Evolutionary conservation across 2,329 filamentous ascomycete genomes (phyloP).

Genomic region (Xylaria sp.): DNA sequence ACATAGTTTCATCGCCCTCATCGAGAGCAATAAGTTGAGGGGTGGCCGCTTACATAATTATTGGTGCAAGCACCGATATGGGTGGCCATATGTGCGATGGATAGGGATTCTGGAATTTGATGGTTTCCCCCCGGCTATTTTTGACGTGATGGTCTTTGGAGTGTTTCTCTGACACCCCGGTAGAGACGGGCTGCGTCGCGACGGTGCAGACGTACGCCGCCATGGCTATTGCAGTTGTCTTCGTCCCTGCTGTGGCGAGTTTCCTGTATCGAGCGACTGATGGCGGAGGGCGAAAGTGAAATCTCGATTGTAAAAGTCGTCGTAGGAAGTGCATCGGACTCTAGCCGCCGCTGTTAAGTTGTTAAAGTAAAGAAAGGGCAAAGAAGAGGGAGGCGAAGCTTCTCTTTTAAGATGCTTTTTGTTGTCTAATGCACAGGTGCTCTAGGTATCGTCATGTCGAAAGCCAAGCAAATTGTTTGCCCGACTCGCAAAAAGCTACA

Average conservation of each 20-base stretch:
- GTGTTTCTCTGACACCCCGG: constrained; percentile 55
- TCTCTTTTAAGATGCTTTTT: not conserved
- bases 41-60: constrained; percentile 35
- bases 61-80: constrained; percentile 20
- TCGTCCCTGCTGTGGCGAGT: constrained; percentile 37
- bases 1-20: too few species aligned
- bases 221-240: constrained; percentile 40
- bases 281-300: constrained; percentile 24
- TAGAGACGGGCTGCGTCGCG: constrained; percentile 45
- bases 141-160: constrained; percentile 61
- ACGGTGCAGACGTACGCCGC: constrained; percentile 43
- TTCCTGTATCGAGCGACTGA: constrained; percentile 30
- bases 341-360: not conserved
- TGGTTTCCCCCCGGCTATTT: constrained; percentile 51
- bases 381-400: not conserved
- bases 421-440: not conserved
- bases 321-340: constrained; percentile 29
- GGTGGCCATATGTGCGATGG: constrained; percentile 53
- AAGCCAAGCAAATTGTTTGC: not conserved
- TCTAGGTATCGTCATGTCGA: not conserved
- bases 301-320: constrained; percentile 10
- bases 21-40: not conserved
- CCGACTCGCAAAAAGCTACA: constrained; percentile 2
- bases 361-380: not conserved
- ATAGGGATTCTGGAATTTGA: constrained; percentile 62